phyloP scores from a whole-genome alignment of 345 rosid species.

The Aethionema arabicum region DNA sequence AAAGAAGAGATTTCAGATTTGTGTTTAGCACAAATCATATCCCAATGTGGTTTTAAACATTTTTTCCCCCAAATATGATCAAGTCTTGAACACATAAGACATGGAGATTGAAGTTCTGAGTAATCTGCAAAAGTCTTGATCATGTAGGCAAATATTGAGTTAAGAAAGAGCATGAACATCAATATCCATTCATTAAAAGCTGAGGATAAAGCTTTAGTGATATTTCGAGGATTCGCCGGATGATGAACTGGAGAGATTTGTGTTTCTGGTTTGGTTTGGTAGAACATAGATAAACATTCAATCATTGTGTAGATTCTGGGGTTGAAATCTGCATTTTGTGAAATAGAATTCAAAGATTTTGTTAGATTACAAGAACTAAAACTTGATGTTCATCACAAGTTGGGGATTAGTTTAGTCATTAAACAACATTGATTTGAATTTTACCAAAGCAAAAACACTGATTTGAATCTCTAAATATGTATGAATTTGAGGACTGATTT shows the following conservation, averaged over 20 bases:
- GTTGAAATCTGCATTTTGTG: slow-evolving; percentile 30
- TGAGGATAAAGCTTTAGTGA: slow-evolving; percentile 52
- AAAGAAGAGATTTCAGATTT: slow-evolving; percentile 83
- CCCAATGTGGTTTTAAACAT: slow-evolving; percentile 52
- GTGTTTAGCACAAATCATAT: slow-evolving; percentile 72
- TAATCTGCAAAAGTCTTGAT: slow-evolving; percentile 63
- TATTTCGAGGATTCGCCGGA: slow-evolving; percentile 41
- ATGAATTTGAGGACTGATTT: no score
- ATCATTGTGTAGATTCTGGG: slow-evolving; percentile 11
- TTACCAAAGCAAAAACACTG: no score
- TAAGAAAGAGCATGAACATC: slow-evolving; percentile 59
- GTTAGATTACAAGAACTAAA: neutral
- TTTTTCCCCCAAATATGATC: slow-evolving; percentile 68
- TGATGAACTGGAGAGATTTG: slow-evolving; percentile 45
- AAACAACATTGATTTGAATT: no score
- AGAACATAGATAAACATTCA: slow-evolving; percentile 23
- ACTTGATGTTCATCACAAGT: no score
- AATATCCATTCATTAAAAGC: slow-evolving; percentile 84
- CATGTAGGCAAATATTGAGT: slow-evolving; percentile 61
- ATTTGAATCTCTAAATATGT: no score
- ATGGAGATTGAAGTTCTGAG: slow-evolving; percentile 64
- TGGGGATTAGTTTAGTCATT: no score
- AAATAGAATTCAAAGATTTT: slow-evolving; percentile 16
- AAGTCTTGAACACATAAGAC: slow-evolving; percentile 81
- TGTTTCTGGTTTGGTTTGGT: slow-evolving; percentile 46